Conservation (phyloP, 139 green algal species). For the Tetratostichococcus sp. region DNA sequence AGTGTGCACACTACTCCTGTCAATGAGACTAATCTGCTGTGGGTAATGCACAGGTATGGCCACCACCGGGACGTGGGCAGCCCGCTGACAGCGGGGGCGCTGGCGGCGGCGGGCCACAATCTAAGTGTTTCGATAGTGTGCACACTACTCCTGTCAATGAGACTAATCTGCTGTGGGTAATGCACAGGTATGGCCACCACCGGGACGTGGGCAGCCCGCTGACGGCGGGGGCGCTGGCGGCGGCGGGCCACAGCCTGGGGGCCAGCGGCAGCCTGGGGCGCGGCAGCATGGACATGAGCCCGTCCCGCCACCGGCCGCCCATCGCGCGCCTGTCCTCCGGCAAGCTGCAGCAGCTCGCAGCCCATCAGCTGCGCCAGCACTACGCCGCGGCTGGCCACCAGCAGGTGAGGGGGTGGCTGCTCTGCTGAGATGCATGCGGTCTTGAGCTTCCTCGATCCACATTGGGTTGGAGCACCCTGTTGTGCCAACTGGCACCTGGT, state of each 20-base stretch:
- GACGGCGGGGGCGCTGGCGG: conserved; percentile 8
- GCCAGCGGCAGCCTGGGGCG: background rate
- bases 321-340: background rate
- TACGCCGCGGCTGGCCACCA: conserved; percentile 5
- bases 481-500: too few species aligned
- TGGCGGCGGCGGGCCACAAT: too few species aligned
- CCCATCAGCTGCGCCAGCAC: background rate
- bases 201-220: background rate
- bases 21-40: too few species aligned
- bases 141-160: too few species aligned
- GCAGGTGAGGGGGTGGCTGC: background rate
- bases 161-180: too few species aligned
- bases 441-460: too few species aligned
- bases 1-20: too few species aligned
- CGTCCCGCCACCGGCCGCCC: background rate
- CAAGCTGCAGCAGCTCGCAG: background rate
- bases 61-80: too few species aligned
- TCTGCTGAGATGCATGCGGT: background rate
- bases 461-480: too few species aligned
- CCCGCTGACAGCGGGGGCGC: background rate
- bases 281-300: background rate
- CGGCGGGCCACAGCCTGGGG: conserved; percentile 6
- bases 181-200: too few species aligned
- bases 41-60: too few species aligned
- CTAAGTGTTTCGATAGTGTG: too few species aligned